Evolutionary conservation across 495 filamentous ascomycete genomes (phyloP).

Genomic region (Umbilicaria muhlenbergii): DNA sequence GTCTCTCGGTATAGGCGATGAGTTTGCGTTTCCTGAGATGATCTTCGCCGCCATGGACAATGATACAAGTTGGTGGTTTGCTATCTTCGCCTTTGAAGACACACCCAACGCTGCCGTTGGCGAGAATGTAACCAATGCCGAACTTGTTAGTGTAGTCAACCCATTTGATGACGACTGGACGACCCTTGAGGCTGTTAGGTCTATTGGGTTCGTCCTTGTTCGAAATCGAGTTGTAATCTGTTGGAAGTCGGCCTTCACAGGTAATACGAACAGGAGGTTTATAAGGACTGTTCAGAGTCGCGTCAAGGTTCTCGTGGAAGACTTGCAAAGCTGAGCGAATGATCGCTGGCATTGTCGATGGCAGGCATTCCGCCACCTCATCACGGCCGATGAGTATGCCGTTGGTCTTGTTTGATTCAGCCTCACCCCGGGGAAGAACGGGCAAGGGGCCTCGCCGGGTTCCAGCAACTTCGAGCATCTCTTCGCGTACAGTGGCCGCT

Average conservation of each 20-base stretch:
- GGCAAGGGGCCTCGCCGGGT: too few species aligned
- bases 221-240: too few species aligned
- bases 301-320: conserved; percentile 35
- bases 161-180: conserved; percentile 59
- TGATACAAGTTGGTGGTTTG: conserved; percentile 46
- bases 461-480: neutral
- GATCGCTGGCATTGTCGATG: conserved; percentile 32
- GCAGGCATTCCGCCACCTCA: conserved; percentile 31
- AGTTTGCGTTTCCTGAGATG: conserved; percentile 21
- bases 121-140: conserved; percentile 72
- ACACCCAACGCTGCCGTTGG: conserved; percentile 70
- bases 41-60: conserved; percentile 47
- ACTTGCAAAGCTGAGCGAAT: conserved; percentile 31
- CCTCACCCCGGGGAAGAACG: too few species aligned
- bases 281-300: conserved; percentile 36
- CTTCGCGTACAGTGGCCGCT: conserved; percentile 12
- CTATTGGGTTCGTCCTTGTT: too few species aligned
- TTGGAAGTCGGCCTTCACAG: too few species aligned
- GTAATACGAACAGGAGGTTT: too few species aligned
- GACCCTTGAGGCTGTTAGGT: conserved; percentile 5
- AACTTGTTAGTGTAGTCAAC: conserved; percentile 92
- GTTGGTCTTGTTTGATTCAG: neutral
- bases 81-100: conserved; percentile 52
- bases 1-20: conserved; percentile 31
- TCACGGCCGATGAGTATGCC: conserved; percentile 28